Evolutionary conservation across 2,329 filamentous ascomycete genomes (phyloP).

Genomic region (Parastagonospora avenae): DNA sequence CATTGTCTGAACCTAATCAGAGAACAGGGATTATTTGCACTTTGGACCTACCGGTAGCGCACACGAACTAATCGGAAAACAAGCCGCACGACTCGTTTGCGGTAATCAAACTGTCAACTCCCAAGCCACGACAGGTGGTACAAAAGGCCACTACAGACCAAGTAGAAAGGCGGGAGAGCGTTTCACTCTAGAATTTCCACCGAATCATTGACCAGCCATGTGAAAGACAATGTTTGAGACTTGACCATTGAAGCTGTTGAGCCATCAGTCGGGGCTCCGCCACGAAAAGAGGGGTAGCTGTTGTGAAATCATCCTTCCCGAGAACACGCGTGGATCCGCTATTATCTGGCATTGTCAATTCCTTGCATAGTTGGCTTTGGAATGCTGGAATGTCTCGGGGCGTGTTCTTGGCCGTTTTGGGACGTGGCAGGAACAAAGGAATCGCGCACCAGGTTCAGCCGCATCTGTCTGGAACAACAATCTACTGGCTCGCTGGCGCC

Average conservation of each 20-base stretch:
- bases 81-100: slow-evolving; percentile 41
- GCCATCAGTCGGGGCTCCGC: background rate
- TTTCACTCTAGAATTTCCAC: slow-evolving; percentile 41
- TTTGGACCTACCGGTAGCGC: slow-evolving; percentile 41
- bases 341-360: slow-evolving; percentile 33
- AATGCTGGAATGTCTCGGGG: slow-evolving; percentile 44
- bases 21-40: slow-evolving; percentile 42
- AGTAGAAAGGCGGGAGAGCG: slow-evolving; percentile 15
- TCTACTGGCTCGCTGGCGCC: slow-evolving; percentile 34
- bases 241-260: slow-evolving; percentile 6
- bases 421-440: slow-evolving; percentile 45
- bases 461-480: slow-evolving; percentile 44
- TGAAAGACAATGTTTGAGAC: slow-evolving; percentile 23
- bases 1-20: slow-evolving; percentile 39
- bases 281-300: slow-evolving; percentile 3
- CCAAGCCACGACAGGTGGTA: slow-evolving; percentile 18
- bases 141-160: slow-evolving; percentile 18
- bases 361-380: slow-evolving; percentile 41
- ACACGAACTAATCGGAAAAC: slow-evolving; percentile 43
- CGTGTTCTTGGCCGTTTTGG: slow-evolving; percentile 40
- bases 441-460: slow-evolving; percentile 30
- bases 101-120: slow-evolving; percentile 38
- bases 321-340: slow-evolving; percentile 17
- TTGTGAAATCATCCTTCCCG: slow-evolving; percentile 20
- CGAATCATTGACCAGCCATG: slow-evolving; percentile 33